Conservation (phyloP, 768 basidiomycete species). For the Lyophyllum semitale region DNA sequence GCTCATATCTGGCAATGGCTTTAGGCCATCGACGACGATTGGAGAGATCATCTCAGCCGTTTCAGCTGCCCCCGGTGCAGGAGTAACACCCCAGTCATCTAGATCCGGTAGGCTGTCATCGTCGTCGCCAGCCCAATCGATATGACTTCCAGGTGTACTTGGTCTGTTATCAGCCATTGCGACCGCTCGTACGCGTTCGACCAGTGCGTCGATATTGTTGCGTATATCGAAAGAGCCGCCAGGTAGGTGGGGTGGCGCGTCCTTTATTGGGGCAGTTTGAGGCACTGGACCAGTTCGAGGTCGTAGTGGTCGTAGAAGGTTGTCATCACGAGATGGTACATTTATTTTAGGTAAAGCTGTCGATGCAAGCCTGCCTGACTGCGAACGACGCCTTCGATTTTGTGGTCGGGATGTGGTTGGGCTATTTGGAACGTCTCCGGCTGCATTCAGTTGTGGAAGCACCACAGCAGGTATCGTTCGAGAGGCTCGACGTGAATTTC, state of each 20-base stretch:
- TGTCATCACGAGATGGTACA: conserved; percentile 33
- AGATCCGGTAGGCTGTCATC: conserved; percentile 82
- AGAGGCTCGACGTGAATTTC: conserved; percentile 34
- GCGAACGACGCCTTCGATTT: conserved; percentile 54
- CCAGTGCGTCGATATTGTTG: conserved; percentile 72
- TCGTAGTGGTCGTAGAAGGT: conserved; percentile 32
- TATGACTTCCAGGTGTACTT: conserved; percentile 73
- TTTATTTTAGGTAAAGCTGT: conserved; percentile 31
- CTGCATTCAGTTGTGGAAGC: conserved; percentile 21
- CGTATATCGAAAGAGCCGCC: conserved; percentile 46
- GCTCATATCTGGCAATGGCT: conserved; percentile 54
- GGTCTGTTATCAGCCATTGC: conserved; percentile 72
- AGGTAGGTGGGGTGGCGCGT: conserved; percentile 60
- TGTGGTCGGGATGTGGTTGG: conserved; percentile 39
- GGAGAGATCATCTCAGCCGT: conserved; percentile 60
- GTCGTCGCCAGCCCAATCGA: conserved; percentile 90
- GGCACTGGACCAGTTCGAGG: conserved; percentile 30
- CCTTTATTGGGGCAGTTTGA: conserved; percentile 49
- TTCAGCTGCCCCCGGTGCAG: conserved; percentile 30
- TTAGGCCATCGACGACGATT: conserved; percentile 64
- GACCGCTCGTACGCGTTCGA: conserved; percentile 73
- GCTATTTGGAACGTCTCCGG: conserved; percentile 16
- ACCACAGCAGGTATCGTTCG: conserved; percentile 30
- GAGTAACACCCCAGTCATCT: conserved; percentile 80
- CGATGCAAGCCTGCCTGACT: conserved; percentile 30